These are phyloP conservation scores for Thuja plicata DNA, from an alignment of 83 land plant species.

Conservation along the genomic window DNA sequence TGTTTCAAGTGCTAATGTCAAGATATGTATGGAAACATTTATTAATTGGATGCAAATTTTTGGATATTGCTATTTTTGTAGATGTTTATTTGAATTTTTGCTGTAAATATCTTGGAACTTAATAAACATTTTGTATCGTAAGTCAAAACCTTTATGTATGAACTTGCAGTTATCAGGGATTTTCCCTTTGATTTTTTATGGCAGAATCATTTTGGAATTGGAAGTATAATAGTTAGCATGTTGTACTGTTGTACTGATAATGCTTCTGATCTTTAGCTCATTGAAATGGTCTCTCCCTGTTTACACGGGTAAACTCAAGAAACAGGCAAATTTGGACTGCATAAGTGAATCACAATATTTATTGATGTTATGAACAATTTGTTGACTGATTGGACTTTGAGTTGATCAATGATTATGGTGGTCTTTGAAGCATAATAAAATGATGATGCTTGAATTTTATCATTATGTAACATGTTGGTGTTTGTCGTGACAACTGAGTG, in stretches of 20 bases:
- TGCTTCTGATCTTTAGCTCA: not conserved
- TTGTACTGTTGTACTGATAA: not conserved
- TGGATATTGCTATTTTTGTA: not conserved
- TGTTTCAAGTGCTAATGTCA: slow-evolving; percentile 1
- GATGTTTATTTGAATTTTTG: not conserved
- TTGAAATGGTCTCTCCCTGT: not conserved
- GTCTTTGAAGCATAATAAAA: not conserved
- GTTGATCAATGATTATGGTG: not conserved
- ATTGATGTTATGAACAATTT: not conserved
- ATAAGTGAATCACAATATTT: not conserved
- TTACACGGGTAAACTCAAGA: not conserved
- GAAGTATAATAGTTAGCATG: not conserved
- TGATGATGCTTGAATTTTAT: not conserved
- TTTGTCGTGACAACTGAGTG: not conserved
- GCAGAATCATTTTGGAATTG: not conserved
- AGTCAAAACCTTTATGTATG: not conserved
- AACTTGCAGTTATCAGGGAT: not conserved
- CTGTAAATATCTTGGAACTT: not conserved
- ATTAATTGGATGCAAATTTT: not conserved
- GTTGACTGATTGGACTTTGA: not conserved
- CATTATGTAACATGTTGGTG: not conserved
- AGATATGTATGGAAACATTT: not conserved
- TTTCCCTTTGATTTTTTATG: not conserved
- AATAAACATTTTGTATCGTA: not conserved
- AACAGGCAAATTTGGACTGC: not conserved